These are phyloP conservation scores for Eucalyptus sideroxylon DNA, from an alignment of 345 rosid genomes.

Conservation along the genomic window DNA sequence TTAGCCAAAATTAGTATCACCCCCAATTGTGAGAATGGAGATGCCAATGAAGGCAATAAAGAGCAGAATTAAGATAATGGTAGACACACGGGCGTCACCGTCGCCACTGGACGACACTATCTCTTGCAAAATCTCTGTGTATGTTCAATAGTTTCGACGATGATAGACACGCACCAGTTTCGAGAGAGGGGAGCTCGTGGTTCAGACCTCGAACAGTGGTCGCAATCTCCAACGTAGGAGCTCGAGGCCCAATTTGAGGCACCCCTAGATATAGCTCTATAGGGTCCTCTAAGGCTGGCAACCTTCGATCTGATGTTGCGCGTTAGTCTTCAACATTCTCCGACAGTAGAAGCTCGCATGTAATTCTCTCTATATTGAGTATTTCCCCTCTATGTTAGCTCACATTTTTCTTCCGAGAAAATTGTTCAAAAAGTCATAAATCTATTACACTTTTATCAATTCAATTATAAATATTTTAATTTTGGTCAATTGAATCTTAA, in stretches of 20 bases:
- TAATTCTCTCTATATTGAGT: not conserved
- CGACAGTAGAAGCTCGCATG: not conserved
- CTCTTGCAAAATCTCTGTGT: not conserved
- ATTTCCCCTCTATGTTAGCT: too few species aligned
- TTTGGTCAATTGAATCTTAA: fast-evolving
- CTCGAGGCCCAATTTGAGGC: not conserved
- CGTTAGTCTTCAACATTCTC: not conserved
- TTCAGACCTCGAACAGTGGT: too few species aligned
- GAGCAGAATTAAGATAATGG: not conserved
- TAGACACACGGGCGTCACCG: not conserved
- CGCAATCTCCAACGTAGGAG: not conserved
- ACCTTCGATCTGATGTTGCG: not conserved
- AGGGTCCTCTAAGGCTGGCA: too few species aligned
- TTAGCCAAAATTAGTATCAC: not conserved
- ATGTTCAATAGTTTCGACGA: too few species aligned
- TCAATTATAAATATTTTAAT: too few species aligned
- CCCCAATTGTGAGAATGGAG: not conserved
- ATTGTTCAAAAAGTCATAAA: too few species aligned
- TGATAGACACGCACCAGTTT: too few species aligned
- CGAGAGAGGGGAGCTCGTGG: too few species aligned
- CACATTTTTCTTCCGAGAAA: too few species aligned
- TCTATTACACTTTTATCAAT: too few species aligned
- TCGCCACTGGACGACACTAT: not conserved
- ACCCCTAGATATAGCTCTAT: too few species aligned
- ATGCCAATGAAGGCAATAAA: not conserved